These are phyloP conservation scores for Fragilaria radians DNA, from an alignment of 108 stramenopile genomes.

Conservation along the genomic window DNA sequence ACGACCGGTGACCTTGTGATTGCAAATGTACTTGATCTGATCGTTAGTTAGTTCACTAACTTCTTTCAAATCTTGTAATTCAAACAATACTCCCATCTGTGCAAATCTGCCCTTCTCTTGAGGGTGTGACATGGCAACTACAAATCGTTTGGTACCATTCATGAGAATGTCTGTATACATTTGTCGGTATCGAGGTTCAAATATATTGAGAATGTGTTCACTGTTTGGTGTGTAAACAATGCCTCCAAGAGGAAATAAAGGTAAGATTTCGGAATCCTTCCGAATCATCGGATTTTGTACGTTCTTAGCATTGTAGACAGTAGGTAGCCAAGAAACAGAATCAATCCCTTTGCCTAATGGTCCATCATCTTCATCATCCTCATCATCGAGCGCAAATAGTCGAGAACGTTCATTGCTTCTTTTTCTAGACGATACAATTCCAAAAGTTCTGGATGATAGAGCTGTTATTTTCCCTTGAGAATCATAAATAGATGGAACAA, in stretches of 20 bases:
- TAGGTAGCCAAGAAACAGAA: conserved; percentile 78
- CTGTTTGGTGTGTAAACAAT: conserved; percentile 84
- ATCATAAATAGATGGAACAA: no score
- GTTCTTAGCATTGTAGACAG: conserved; percentile 30
- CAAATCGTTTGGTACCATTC: conserved; percentile 82
- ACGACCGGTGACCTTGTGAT: conserved; percentile 72
- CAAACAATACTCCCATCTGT: conserved; percentile 69
- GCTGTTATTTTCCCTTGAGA: no score
- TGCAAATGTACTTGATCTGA: conserved; percentile 86
- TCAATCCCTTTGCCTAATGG: conserved; percentile 63
- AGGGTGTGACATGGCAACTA: conserved; percentile 70
- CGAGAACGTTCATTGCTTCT: no score
- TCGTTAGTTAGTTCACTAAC: conserved; percentile 76
- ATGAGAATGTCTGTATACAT: conserved; percentile 88
- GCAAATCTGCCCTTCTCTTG: conserved; percentile 71
- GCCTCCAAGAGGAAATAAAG: conserved; percentile 79
- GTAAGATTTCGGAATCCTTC: conserved; percentile 50
- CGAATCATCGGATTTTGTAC: neutral
- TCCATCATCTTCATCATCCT: conserved; percentile 41
- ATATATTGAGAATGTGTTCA: conserved; percentile 85
- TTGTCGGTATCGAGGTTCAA: conserved; percentile 86
- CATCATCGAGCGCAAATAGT: no score
- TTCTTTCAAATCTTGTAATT: conserved; percentile 79
- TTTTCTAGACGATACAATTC: no score
- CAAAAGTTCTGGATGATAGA: no score